A percentile compares a stretch with the other conserved stretches of the same genome.
These are phyloP conservation scores for Pleurotus pulmonarius DNA, from an alignment of 768 basidiomycete genomes.

Conservation along the genomic window DNA sequence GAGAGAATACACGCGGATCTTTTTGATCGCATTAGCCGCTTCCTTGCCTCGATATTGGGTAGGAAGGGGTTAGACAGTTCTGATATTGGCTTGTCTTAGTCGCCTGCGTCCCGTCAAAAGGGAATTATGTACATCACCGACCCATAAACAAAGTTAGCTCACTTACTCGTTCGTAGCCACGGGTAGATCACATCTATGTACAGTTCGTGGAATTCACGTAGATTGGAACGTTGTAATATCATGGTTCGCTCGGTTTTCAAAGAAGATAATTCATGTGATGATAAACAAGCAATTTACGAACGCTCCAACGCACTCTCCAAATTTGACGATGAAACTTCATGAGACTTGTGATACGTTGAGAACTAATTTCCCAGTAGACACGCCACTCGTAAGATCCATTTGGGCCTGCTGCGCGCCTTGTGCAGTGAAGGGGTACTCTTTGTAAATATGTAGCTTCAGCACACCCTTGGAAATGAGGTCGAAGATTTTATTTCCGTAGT, in stretches of 20 bases:
- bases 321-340: too few species aligned
- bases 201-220: too few species aligned
- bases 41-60: conserved; percentile 19
- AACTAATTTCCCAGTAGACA: conserved; percentile 83
- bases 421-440: conserved; percentile 80
- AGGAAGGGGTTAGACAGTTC: neutral
- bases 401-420: conserved; percentile 81
- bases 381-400: conserved; percentile 69
- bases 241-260: too few species aligned
- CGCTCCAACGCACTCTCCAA: too few species aligned
- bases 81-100: neutral
- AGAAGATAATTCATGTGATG: too few species aligned
- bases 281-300: too few species aligned
- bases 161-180: too few species aligned
- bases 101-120: too few species aligned
- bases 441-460: conserved; percentile 64
- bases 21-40: conserved; percentile 35
- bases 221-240: too few species aligned
- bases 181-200: too few species aligned
- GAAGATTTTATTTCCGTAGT: conserved; percentile 68
- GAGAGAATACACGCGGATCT: conserved; percentile 32
- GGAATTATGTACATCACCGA: too few species aligned
- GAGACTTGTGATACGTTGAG: conserved; percentile 39
- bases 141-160: too few species aligned
- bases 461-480: conserved; percentile 51